Evolutionary conservation across 371 early-diverging fungal genomes (phyloP).

Genomic region (Enterocytospora artemiae): DNA sequence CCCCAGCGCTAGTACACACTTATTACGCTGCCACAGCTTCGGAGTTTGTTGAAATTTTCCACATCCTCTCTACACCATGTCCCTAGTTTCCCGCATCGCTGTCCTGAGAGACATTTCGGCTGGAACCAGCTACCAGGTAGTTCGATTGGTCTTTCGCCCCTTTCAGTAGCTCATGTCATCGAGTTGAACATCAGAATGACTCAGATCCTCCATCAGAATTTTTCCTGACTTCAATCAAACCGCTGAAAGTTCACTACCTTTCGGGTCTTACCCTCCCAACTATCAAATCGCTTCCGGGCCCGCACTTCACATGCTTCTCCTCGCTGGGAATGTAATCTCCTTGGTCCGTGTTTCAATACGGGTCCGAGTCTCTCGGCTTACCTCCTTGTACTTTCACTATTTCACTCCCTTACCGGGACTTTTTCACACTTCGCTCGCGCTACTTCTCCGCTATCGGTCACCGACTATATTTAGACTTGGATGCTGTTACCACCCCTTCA

Average conservation of each 20-base stretch:
- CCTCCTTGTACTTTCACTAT: constrained; percentile 29
- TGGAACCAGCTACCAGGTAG: constrained; percentile 44
- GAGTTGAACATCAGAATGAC: constrained; percentile 37
- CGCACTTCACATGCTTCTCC: constrained; percentile 2
- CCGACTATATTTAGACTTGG: constrained; percentile 65
- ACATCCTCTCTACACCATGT: constrained; percentile 10
- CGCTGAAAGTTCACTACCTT: constrained; percentile 35
- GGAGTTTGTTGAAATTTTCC: constrained; percentile 13
- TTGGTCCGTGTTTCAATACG: constrained; percentile 43
- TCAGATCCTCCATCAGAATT: constrained; percentile 32
- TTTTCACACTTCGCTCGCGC: constrained; percentile 67
- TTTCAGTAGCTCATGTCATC: constrained; percentile 27
- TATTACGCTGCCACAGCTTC: not conserved
- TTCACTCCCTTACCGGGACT: constrained; percentile 61
- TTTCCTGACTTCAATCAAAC: constrained; percentile 25
- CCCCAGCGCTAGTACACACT: not conserved
- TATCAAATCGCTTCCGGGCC: not conserved
- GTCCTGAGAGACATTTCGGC: constrained; percentile 45
- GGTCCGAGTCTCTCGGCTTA: constrained; percentile 9
- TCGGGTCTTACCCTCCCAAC: constrained; percentile 29
- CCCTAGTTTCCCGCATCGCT: constrained; percentile 13
- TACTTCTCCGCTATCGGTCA: constrained; percentile 68
- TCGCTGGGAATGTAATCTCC: constrained; percentile 20
- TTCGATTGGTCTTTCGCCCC: constrained; percentile 46
- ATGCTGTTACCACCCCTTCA: constrained; percentile 62